phyloP scores from a whole-genome alignment of 1,284 basidiomycete genomes.

The Puccinia hordei region DNA sequence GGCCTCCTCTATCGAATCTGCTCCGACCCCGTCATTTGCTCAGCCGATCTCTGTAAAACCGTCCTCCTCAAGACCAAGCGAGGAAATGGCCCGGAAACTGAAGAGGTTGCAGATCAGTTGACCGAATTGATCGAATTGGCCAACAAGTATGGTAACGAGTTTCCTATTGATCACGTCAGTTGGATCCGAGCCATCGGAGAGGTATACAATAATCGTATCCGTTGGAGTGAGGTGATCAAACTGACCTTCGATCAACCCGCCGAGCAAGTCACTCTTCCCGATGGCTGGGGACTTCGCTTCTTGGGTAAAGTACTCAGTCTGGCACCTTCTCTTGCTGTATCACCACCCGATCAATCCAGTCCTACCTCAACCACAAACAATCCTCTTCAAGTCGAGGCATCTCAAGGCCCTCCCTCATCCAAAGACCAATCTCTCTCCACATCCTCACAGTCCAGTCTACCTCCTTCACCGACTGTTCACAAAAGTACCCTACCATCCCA shows the following conservation, averaged over 20 bases:
- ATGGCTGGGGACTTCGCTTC: conserved; percentile 47
- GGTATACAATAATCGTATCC: conserved; percentile 40
- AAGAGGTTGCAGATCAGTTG: conserved; percentile 29
- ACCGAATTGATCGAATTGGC: conserved; percentile 34
- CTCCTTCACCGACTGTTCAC: conserved; percentile 14
- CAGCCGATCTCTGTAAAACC: conserved; percentile 44
- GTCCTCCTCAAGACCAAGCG: conserved; percentile 39
- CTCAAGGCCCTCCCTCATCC: conserved; percentile 17
- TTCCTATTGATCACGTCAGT: conserved; percentile 44
- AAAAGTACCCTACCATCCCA: conserved; percentile 11
- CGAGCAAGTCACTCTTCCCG: conserved; percentile 27
- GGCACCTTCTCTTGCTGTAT: conserved; percentile 21
- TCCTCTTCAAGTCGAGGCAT: conserved; percentile 12
- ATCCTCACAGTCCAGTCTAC: conserved; percentile 27
- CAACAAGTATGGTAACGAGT: conserved; percentile 38
- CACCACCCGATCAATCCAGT: neutral
- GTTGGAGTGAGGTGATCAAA: conserved; percentile 46
- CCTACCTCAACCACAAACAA: conserved; percentile 15
- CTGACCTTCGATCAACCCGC: conserved; percentile 39
- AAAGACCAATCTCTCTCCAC: conserved; percentile 20
- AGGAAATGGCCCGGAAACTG: neutral
- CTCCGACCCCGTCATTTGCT: conserved; percentile 42
- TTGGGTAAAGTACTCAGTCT: conserved; percentile 45
- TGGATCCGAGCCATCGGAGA: conserved; percentile 46
- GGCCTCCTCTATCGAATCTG: conserved; percentile 42